Evolutionary conservation across 2,329 filamentous ascomycete genomes (phyloP), one percentile per base, ranked within the genome.

Genomic region (Xylariaceae sp.): DNA sequence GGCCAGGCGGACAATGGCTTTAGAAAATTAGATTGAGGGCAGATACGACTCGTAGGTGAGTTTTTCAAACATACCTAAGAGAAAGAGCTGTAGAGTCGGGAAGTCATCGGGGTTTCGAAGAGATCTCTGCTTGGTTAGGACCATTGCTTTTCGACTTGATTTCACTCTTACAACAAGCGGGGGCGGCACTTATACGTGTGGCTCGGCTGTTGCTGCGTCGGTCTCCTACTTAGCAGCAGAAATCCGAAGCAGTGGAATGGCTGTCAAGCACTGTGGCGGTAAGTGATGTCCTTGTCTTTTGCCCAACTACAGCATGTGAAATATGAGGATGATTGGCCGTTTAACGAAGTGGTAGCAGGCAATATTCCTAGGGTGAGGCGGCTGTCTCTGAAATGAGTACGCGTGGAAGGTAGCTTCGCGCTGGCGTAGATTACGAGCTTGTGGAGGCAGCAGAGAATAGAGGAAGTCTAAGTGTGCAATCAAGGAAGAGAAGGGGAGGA

Each of bases 1-100:
- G 47, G 92, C 90, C 62, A 97, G 84, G 59, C 92, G 91, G 69
- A 95, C 92, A 78, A 96, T 91, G 71, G 91, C 92, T 96, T 65
- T 15, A 20, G 8, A 52, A 5, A 3, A 32, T 58, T 18, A 62
- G 50, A 26, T 48, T 18, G 40, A 33, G 24, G 35, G 27, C 18
- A n/a, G n/a, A 13, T n/a, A 21, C 20, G 30, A 16, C 49, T 35
- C 10, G 6, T 8, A 26, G 32, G 9, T 9, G 35, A 13, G 50
- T 24, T 39, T 16, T 46, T 9, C 21, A 23, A 27, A 76, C 85
- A 68, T 77, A 95, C 91, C 90, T 62, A 97, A 82, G 15, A 96
- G 75, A 64, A 93, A 92, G 21, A 96, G 84, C 71, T 97, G 92
- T 20, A 85, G 75, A 6, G 88, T 84, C 3, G 92, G 92, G 67